Evolutionary conservation across 2,329 filamentous ascomycete species (phyloP).

Genomic region (Verticillium isaacii): DNA sequence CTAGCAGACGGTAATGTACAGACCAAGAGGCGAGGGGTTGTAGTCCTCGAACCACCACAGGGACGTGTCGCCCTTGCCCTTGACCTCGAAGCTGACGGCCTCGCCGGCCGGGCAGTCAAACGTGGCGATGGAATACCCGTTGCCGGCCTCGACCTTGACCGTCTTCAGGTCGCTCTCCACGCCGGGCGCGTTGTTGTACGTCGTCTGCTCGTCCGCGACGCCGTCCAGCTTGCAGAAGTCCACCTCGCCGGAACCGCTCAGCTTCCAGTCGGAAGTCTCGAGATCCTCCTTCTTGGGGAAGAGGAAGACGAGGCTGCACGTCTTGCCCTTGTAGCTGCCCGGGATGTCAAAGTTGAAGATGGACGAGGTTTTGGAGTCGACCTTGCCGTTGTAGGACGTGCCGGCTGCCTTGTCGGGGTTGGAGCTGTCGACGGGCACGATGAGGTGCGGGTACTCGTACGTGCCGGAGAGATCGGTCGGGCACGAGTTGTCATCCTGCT

Average conservation of each 20-base stretch:
- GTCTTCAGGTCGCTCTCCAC: slow-evolving; percentile 37
- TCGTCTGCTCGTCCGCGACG: slow-evolving; percentile 42
- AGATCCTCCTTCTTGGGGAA: slow-evolving; percentile 53
- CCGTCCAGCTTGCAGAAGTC: slow-evolving; percentile 45
- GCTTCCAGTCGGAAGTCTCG: slow-evolving; percentile 53
- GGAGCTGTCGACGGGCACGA: slow-evolving; percentile 53
- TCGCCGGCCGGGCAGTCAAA: slow-evolving; percentile 51
- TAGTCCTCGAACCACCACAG: slow-evolving; percentile 62
- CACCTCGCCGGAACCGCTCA: slow-evolving; percentile 41
- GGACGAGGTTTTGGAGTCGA: slow-evolving; percentile 47
- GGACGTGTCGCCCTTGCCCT: slow-evolving; percentile 37
- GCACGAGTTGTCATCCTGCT: slow-evolving; percentile 24
- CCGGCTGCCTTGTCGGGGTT: slow-evolving; percentile 47
- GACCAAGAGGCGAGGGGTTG: slow-evolving; percentile 41
- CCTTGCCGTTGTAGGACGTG: slow-evolving; percentile 49
- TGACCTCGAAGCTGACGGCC: slow-evolving; percentile 47
- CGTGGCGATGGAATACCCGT: slow-evolving; percentile 46
- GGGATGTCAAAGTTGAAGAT: slow-evolving; percentile 70
- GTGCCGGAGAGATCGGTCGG: slow-evolving; percentile 37
- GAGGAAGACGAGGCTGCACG: slow-evolving; percentile 61
- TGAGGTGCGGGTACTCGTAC: slow-evolving; percentile 57
- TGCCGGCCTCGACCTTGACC: slow-evolving; percentile 44
- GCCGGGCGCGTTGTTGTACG: slow-evolving; percentile 46
- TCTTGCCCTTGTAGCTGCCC: slow-evolving; percentile 45
- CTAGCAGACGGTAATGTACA: slow-evolving; percentile 31